Evolutionary conservation across 2,329 filamentous ascomycete species (phyloP).

Genomic region (Aspergillus hiratsukae): DNA sequence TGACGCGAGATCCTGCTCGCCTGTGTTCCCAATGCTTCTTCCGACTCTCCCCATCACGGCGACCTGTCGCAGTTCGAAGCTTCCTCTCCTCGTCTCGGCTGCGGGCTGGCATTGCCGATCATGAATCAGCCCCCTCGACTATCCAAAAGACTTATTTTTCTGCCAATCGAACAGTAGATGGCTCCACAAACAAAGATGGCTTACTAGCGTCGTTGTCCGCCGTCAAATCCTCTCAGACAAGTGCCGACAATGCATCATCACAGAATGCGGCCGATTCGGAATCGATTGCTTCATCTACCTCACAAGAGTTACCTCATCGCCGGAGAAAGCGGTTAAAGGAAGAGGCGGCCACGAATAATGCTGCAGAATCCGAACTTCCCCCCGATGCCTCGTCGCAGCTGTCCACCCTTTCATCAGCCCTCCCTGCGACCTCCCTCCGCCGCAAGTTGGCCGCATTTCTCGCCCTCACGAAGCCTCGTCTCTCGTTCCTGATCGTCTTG

Average conservation of each 20-base stretch:
- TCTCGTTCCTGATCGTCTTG: conserved; percentile 86
- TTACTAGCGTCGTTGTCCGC: conserved; percentile 26
- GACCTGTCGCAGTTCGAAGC: conserved; percentile 22
- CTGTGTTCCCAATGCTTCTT: conserved; percentile 34
- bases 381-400: conserved; percentile 60
- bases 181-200: conserved; percentile 15
- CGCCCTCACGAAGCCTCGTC: conserved; percentile 89
- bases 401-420: conserved; percentile 52
- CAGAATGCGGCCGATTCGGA: conserved; percentile 13
- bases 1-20: conserved; percentile 25
- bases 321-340: conserved; percentile 42
- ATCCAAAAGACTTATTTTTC: conserved; percentile 39
- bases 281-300: conserved; percentile 15
- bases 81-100: conserved; percentile 29
- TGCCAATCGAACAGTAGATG: conserved; percentile 25
- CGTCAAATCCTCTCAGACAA: conserved; percentile 12
- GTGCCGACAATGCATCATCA: conserved; percentile 10
- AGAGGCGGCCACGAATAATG: conserved; percentile 15
- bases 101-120: conserved; percentile 25
- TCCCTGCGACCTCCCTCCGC: conserved; percentile 54
- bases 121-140: conserved; percentile 21
- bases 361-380: conserved; percentile 40
- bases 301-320: conserved; percentile 38
- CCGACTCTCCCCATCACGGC: conserved; percentile 13
- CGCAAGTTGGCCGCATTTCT: conserved; percentile 76